Evolutionary conservation across 495 filamentous ascomycete genomes (phyloP).

Genomic region (Terfezia boudieri): DNA sequence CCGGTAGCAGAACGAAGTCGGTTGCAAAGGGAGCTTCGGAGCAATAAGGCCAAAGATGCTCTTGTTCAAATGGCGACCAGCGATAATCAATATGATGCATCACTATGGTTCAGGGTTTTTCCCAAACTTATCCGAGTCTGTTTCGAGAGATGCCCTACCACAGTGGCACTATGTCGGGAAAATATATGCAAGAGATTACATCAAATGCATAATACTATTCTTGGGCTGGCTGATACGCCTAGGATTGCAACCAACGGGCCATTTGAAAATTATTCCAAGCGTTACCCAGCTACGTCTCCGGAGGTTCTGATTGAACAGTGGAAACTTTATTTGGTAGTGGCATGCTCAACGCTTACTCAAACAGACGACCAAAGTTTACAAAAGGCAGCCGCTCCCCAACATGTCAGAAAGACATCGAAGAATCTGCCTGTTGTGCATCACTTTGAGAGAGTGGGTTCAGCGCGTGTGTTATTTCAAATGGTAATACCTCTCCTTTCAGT

Average conservation of each 20-base stretch:
- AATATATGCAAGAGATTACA: conserved; percentile 76
- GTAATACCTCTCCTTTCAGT: conserved; percentile 70
- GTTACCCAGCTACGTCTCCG: conserved; percentile 49
- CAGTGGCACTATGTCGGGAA: conserved; percentile 71
- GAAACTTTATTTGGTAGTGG: conserved; percentile 95
- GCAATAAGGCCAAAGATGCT: conserved; percentile 61
- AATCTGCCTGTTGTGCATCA: conserved; percentile 28
- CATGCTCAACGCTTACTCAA: conserved; percentile 82
- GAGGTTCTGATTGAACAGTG: conserved; percentile 89
- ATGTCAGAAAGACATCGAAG: conserved; percentile 67
- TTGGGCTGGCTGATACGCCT: conserved; percentile 49
- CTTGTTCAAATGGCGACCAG: conserved; percentile 88
- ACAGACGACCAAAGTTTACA: conserved; percentile 44
- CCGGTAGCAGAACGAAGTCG: conserved; percentile 83
- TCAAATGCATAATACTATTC: conserved; percentile 74
- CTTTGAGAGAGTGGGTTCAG: conserved; percentile 68
- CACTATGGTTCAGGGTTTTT: conserved; percentile 93
- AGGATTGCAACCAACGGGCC: conserved; percentile 36
- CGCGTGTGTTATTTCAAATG: conserved; percentile 67
- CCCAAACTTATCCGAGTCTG: conserved; percentile 83
- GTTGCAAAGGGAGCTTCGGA: conserved; percentile 71
- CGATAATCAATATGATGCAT: conserved; percentile 82
- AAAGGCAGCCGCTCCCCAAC: conserved; percentile 34
- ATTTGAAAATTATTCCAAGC: conserved; percentile 31
- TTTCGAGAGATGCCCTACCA: conserved; percentile 74